phyloP scores from a whole-genome alignment of 768 basidiomycete genomes.

The Mycena capillaripes region DNA sequence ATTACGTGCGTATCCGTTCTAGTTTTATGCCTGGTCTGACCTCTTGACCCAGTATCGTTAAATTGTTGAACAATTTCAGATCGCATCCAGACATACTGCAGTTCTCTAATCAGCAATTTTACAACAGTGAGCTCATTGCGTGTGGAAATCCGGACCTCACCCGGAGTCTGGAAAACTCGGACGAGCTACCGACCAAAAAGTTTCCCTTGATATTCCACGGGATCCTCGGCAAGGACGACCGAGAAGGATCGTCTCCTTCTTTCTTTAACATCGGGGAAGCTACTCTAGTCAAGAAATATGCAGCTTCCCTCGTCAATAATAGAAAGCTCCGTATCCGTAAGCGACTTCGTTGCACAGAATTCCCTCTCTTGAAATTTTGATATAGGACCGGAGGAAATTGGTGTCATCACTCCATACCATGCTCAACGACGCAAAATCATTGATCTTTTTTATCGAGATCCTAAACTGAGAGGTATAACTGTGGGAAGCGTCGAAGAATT shows the following conservation, averaged over 20 bases:
- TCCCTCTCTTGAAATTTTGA: not conserved
- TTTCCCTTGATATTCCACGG: slow-evolving; percentile 74
- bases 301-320: slow-evolving; percentile 49
- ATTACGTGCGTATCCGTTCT: slow-evolving; percentile 48
- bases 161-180: slow-evolving; percentile 52
- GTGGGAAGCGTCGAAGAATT: slow-evolving; percentile 80
- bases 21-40: not conserved
- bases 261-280: slow-evolving; percentile 76
- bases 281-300: slow-evolving; percentile 64
- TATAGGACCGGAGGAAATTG: slow-evolving; percentile 65
- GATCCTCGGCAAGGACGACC: slow-evolving; percentile 66
- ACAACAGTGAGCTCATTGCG: slow-evolving; percentile 61
- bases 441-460: slow-evolving; percentile 48
- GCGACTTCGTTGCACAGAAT: slow-evolving; percentile 43
- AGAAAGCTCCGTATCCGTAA: slow-evolving; percentile 57
- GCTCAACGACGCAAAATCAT: slow-evolving; percentile 71
- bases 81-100: slow-evolving; percentile 68
- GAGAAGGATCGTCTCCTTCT: slow-evolving; percentile 69
- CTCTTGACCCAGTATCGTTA: slow-evolving; percentile 62
- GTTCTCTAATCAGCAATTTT: slow-evolving; percentile 71
- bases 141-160: slow-evolving; percentile 59
- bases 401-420: slow-evolving; percentile 79
- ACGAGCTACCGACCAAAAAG: slow-evolving; percentile 53
- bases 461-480: slow-evolving; percentile 57
- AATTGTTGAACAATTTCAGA: slow-evolving; percentile 71